Evolutionary conservation across 2,329 filamentous ascomycete genomes (phyloP).

Genomic region (Lachnellula occidentalis): DNA sequence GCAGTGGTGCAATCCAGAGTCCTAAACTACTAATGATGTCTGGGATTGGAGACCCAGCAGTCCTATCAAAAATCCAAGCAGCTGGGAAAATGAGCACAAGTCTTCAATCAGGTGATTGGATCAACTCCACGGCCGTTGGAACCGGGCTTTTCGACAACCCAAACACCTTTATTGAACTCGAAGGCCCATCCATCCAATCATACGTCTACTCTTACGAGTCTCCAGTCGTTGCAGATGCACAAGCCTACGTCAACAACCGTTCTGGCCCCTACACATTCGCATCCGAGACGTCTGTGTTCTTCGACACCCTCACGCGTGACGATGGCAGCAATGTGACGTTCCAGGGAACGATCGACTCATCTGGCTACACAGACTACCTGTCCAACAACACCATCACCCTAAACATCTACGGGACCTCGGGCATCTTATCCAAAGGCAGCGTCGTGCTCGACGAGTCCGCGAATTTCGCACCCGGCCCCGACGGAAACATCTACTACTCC

Average conservation of each 20-base stretch:
- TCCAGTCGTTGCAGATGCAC: slow-evolving; percentile 37
- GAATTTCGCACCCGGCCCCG: slow-evolving; percentile 37
- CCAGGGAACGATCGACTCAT: slow-evolving; percentile 48
- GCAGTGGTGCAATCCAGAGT: slow-evolving; percentile 44
- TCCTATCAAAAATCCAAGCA: slow-evolving; percentile 29
- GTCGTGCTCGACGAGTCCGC: slow-evolving; percentile 40
- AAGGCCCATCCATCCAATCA: slow-evolving; percentile 38
- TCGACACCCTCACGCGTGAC: slow-evolving; percentile 39
- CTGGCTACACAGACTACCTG: slow-evolving; percentile 38
- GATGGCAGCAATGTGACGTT: slow-evolving; percentile 40
- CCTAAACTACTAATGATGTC: slow-evolving; percentile 48
- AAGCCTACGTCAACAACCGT: slow-evolving; percentile 42
- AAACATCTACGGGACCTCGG: slow-evolving; percentile 53
- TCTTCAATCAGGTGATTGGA: slow-evolving; percentile 35
- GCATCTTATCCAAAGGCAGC: slow-evolving; percentile 43
- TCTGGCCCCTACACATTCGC: slow-evolving; percentile 49
- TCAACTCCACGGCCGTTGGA: slow-evolving; percentile 45
- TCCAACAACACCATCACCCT: slow-evolving; percentile 45
- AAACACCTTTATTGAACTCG: slow-evolving; percentile 48
- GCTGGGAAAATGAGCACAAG: slow-evolving; percentile 32
- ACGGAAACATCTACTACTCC: slow-evolving; percentile 41
- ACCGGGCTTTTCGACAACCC: slow-evolving; percentile 51
- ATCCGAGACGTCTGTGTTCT: slow-evolving; percentile 48
- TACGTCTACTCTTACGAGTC: slow-evolving; percentile 43
- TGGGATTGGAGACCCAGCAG: slow-evolving; percentile 40